Conservation (phyloP, 2,329 filamentous ascomycete species). For the Parascedosporium putredinis region DNA sequence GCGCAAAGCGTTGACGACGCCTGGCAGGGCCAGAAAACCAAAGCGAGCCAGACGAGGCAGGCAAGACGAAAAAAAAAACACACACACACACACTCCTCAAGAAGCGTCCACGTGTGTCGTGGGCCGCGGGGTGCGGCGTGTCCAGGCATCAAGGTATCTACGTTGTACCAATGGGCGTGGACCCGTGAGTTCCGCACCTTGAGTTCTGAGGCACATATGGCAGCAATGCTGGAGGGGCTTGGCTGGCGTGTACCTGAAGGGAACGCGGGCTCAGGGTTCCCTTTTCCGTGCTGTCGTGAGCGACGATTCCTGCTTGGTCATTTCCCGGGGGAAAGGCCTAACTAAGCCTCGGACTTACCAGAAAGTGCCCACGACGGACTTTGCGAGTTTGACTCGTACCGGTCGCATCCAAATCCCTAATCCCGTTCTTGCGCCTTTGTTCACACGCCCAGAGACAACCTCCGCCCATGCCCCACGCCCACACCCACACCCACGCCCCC, state of each 20-base stretch:
- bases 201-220: neutral
- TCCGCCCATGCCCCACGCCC: too few species aligned
- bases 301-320: too few species aligned
- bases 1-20: too few species aligned
- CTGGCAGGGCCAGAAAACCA: too few species aligned
- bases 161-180: constrained; percentile 2
- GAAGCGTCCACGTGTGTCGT: neutral
- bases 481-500: too few species aligned
- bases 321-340: too few species aligned
- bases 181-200: neutral
- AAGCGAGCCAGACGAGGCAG: neutral
- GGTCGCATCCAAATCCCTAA: neutral
- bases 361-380: constrained; percentile 1
- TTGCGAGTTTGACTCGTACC: neutral
- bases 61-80: too few species aligned
- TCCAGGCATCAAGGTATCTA: constrained; percentile 1
- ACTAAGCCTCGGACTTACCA: constrained; percentile 3
- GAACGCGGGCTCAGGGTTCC: neutral
- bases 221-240: neutral
- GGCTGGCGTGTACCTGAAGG: neutral
- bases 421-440: neutral
- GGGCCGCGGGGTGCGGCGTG: neutral
- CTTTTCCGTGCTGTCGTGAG: neutral
- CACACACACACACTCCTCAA: too few species aligned
- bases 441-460: too few species aligned